These are phyloP conservation scores for Puccinia coronata DNA, from an alignment of 1,284 basidiomycete genomes.

Conservation along the genomic window DNA sequence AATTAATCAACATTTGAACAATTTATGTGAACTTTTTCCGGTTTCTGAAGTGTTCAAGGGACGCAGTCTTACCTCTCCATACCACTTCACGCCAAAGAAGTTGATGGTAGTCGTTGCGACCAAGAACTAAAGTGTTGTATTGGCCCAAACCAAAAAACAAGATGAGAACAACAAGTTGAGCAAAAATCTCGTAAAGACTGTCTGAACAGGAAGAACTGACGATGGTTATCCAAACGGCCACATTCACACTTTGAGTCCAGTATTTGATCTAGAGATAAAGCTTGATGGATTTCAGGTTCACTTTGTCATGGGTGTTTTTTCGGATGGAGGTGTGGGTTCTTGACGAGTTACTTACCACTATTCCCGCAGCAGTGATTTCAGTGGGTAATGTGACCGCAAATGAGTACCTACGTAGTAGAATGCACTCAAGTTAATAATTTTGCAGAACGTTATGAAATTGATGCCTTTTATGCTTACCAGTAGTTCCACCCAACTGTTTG, in stretches of 20 bases:
- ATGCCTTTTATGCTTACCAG: not conserved
- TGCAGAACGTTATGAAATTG: not conserved
- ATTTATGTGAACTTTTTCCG: not conserved
- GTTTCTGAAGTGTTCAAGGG: not conserved
- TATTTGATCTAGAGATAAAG: slow-evolving; percentile 7
- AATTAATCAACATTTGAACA: not conserved
- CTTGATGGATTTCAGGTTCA: slow-evolving; percentile 19
- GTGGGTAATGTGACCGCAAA: slow-evolving; percentile 63
- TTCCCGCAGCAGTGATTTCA: slow-evolving; percentile 48
- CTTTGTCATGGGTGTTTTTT: not conserved
- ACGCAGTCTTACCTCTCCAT: slow-evolving; percentile 63
- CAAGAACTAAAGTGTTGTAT: slow-evolving; percentile 49
- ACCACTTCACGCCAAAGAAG: slow-evolving; percentile 65
- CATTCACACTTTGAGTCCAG: slow-evolving; percentile 51
- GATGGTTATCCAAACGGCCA: slow-evolving; percentile 24
- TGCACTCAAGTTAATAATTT: not conserved
- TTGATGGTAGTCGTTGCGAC: slow-evolving; percentile 49
- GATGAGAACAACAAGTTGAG: not conserved
- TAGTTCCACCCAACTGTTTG: slow-evolving; percentile 35
- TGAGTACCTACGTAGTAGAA: slow-evolving; percentile 57
- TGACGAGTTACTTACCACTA: slow-evolving; percentile 15
- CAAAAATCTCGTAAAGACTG: not conserved
- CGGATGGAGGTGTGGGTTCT: slow-evolving; percentile 61
- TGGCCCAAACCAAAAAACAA: not conserved
- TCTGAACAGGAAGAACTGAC: not conserved